phyloP scores from a whole-genome alignment of 176 grass and related monocot genomes.

The Chrysopogon serrulatus region DNA sequence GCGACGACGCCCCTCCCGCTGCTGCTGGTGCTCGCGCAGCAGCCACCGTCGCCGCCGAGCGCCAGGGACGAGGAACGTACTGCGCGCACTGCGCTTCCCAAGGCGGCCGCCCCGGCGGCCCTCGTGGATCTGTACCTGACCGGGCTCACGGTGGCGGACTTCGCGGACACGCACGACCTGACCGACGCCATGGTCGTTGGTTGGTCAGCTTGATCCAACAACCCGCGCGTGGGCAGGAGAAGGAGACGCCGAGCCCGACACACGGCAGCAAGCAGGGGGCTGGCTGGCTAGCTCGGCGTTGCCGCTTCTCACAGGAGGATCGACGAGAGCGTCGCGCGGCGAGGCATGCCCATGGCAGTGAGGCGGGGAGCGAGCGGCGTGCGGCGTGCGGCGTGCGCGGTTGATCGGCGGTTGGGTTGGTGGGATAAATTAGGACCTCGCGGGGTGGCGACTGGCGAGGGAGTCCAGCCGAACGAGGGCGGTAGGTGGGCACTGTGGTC shows the following conservation, averaged over 20 bases:
- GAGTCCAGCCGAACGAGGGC: not conserved
- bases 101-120: not conserved
- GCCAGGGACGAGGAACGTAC: not conserved
- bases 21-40: not conserved
- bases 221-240: not conserved
- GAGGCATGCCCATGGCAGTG: conserved; percentile 14
- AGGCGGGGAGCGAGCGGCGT: not conserved
- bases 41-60: not conserved
- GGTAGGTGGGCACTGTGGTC: not conserved
- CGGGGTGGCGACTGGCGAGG: not conserved
- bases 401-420: conserved; percentile 8
- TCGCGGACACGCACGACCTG: conserved; percentile 29
- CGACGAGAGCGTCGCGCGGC: not conserved
- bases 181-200: conserved; percentile 23
- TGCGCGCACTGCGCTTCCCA: conserved; percentile 16
- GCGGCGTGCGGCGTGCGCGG: not conserved
- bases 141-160: conserved; percentile 14
- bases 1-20: conserved; percentile 4
- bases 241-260: not conserved
- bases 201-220: not conserved
- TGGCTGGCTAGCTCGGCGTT: not conserved
- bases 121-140: conserved; percentile 44
- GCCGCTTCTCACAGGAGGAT: conserved; percentile 13
- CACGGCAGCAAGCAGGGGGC: not conserved
- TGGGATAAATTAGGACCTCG: conserved; percentile 27